A percentile compares a stretch with the other conserved stretches of the same genome.
phyloP scores from a whole-genome alignment of 768 basidiomycete genomes.

The Boletus rex-veris region DNA sequence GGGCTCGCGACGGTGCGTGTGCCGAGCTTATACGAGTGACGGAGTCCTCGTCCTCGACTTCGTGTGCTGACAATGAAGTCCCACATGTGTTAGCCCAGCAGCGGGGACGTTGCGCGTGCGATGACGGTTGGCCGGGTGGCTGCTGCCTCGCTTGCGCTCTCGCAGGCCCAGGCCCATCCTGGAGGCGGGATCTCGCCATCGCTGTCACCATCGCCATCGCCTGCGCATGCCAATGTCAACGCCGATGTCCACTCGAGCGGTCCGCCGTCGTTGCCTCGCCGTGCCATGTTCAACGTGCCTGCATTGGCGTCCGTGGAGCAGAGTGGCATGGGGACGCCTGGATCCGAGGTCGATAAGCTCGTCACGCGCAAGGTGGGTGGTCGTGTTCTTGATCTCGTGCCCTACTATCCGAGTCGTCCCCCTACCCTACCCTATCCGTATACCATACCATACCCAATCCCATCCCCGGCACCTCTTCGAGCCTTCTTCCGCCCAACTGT shows the following conservation, averaged over 20 bases:
- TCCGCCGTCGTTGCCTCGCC: slow-evolving; percentile 2
- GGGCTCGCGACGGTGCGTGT: not conserved
- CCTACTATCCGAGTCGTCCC: too few species aligned
- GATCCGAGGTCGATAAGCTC: slow-evolving; percentile 25
- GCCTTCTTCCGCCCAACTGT: too few species aligned
- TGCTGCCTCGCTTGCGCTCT: slow-evolving; percentile 52
- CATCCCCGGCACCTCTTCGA: too few species aligned
- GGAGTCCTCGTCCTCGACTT: too few species aligned
- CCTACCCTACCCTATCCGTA: too few species aligned
- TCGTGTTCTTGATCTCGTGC: too few species aligned
- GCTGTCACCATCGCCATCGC: not conserved
- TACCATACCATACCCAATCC: too few species aligned
- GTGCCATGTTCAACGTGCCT: not conserved
- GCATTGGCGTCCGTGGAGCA: not conserved
- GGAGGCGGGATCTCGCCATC: not conserved
- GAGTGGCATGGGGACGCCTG: slow-evolving; percentile 1
- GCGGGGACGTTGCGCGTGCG: slow-evolving; percentile 40
- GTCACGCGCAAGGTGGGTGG: slow-evolving; percentile 25
- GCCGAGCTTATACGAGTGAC: too few species aligned
- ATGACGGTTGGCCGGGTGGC: slow-evolving; percentile 49
- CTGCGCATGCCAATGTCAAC: not conserved
- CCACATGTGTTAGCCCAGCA: slow-evolving; percentile 1
- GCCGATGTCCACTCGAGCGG: not conserved
- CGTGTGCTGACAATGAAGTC: too few species aligned
- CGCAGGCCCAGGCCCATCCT: slow-evolving; percentile 6